Evolutionary conservation across 23 red algal species (phyloP), one percentile per base, ranked within the genome.

Genomic region (Chondrus crispus): DNA sequence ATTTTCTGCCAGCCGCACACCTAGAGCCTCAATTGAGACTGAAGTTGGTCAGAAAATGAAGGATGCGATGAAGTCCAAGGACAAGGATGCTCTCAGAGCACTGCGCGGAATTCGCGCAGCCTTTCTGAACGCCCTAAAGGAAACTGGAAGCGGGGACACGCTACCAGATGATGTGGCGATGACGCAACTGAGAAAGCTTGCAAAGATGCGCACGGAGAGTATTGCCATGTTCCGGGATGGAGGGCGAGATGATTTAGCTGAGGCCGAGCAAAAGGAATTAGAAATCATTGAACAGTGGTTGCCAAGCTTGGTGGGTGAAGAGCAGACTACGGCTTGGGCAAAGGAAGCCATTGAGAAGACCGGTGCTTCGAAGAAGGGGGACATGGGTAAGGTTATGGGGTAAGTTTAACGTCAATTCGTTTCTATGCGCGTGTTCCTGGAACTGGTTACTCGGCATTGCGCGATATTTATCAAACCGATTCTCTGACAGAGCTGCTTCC

Each of bases 311-410:
- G 94, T 88, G 3, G 70, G 64, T 55, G 79, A 73, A 48, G 94
- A 79, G 12, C 82, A 89, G 42, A 81, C 73, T 18, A 33, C 50
- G 39, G 50, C 18, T 39, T 96, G 94, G 89, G 94, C 84, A 24
- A 69, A 87, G 71, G 94, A 90, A 42, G 94, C 94, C 1, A 85
- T 96, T 11, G 49, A 45, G 13, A 87, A 69, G 32, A 53, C 62
- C 24, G 89, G 89, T 20, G 94, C 87, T 22, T 20, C 33, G 38
- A 72, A 72, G 19, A 53, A 70, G 2, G 89, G 68, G 3, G 87
- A 96, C 19, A 33, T 91, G 4, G 94, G 94, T 2, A 96, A 96
- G 62, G 94, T 91, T 39, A 96, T 96, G 86, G 94, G 94, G 82
- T 85, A 62, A 43, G 77, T 92, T 74, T 29, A 33, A n/a, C n/a